These are phyloP conservation scores for Oropetium thomaeum DNA, from an alignment of 176 grass and related monocot genomes.

Conservation along the genomic window DNA sequence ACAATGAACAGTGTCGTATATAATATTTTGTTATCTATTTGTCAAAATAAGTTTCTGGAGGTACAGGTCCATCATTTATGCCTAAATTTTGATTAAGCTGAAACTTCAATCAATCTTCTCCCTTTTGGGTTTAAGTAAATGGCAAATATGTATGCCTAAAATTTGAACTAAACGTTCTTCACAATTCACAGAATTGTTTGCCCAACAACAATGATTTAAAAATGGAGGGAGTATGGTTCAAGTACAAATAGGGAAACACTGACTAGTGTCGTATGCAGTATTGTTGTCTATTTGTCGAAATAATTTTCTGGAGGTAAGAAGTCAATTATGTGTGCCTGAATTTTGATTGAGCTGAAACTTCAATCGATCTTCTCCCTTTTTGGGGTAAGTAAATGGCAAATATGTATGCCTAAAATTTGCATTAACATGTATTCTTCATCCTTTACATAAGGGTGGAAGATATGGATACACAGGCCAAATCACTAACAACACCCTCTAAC, in stretches of 20 bases:
- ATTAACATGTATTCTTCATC: background rate
- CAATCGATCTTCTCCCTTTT: background rate
- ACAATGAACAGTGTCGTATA: background rate
- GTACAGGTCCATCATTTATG: background rate
- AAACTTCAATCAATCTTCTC: background rate
- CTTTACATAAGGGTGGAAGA: background rate
- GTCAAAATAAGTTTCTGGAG: background rate
- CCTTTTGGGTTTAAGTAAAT: background rate
- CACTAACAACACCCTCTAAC: background rate
- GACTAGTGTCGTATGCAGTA: background rate
- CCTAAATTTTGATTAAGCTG: background rate
- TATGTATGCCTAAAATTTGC: background rate
- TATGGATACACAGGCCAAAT: background rate
- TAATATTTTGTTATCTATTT: background rate
- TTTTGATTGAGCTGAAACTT: background rate
- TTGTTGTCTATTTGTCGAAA: background rate
- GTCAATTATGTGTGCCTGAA: background rate
- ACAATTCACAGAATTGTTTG: no score
- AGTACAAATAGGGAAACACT: background rate
- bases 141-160: background rate
- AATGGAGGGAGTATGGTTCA: no score
- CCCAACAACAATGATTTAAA: no score
- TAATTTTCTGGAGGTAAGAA: background rate
- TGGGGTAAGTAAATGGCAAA: background rate
- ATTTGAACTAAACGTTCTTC: conserved; percentile 10